These are phyloP conservation scores for Moniliophthora roreri DNA, from an alignment of 1,284 basidiomycete genomes.

Conservation along the genomic window DNA sequence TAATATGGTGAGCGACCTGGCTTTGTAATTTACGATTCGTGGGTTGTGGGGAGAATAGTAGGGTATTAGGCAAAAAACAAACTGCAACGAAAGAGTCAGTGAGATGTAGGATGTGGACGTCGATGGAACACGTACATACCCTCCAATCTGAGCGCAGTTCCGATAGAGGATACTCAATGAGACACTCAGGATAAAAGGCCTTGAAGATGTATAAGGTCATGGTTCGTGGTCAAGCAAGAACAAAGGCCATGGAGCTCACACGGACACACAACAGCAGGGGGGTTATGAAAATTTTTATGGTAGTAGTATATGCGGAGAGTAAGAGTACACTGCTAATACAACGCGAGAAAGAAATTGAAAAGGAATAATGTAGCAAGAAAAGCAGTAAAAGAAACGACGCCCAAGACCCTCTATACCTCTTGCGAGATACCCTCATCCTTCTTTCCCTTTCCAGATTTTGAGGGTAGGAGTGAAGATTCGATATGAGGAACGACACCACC, in stretches of 20 bases:
- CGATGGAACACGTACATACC: too few species aligned
- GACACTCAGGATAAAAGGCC: too few species aligned
- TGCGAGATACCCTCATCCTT: constrained; percentile 30
- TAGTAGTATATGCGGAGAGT: constrained; percentile 23
- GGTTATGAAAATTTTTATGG: background rate
- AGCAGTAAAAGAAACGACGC: constrained; percentile 7
- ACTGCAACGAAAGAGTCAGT: too few species aligned
- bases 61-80: too few species aligned
- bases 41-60: too few species aligned
- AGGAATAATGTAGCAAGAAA: constrained; percentile 10
- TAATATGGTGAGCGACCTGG: too few species aligned
- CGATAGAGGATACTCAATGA: too few species aligned
- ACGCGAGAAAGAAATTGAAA: constrained; percentile 5
- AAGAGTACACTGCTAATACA: constrained; percentile 18
- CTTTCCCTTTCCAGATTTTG: constrained; percentile 42
- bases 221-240: too few species aligned
- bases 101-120: too few species aligned
- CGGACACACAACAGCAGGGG: background rate
- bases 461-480: constrained; percentile 46
- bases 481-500: constrained; percentile 87
- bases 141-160: too few species aligned
- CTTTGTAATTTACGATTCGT: too few species aligned
- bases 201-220: too few species aligned
- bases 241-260: background rate
- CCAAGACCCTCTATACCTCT: constrained; percentile 34